A percentile compares a stretch with the other conserved stretches of the same genome.
These are phyloP conservation scores for Hordeum vulgare DNA, from an alignment of 176 grass and related monocot species.

Conservation along the genomic window DNA sequence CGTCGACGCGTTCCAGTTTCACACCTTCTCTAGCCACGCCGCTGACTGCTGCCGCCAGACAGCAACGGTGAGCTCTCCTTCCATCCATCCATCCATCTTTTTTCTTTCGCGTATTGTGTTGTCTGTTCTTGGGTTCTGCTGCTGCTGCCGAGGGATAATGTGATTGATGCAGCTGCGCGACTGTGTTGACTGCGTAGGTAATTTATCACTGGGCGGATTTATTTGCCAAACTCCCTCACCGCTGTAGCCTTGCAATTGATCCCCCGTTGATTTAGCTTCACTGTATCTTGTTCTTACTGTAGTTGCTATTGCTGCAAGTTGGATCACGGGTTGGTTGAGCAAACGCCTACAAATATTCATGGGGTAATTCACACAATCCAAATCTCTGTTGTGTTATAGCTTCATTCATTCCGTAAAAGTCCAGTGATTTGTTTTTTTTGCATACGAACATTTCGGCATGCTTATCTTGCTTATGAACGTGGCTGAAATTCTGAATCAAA, in stretches of 20 bases:
- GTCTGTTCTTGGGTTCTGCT: neutral
- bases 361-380: neutral
- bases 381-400: neutral
- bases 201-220: neutral
- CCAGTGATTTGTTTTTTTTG: neutral
- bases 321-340: neutral
- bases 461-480: neutral
- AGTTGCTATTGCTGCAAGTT: neutral
- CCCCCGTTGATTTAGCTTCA: neutral
- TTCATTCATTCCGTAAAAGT: neutral
- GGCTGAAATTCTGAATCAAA: neutral
- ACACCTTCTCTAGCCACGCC: neutral
- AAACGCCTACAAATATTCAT: neutral
- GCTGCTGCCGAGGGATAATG: neutral
- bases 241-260: neutral
- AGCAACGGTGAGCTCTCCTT: neutral
- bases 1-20: neutral
- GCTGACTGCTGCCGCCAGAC: neutral
- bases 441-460: neutral
- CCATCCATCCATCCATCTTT: neutral
- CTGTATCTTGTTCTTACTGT: neutral
- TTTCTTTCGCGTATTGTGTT: neutral
- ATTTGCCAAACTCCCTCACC: neutral
- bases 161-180: neutral
- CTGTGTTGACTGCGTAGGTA: neutral